These are phyloP conservation scores for Alternaria gaisen DNA, from an alignment of 2,329 filamentous ascomycete species.

Conservation along the genomic window DNA sequence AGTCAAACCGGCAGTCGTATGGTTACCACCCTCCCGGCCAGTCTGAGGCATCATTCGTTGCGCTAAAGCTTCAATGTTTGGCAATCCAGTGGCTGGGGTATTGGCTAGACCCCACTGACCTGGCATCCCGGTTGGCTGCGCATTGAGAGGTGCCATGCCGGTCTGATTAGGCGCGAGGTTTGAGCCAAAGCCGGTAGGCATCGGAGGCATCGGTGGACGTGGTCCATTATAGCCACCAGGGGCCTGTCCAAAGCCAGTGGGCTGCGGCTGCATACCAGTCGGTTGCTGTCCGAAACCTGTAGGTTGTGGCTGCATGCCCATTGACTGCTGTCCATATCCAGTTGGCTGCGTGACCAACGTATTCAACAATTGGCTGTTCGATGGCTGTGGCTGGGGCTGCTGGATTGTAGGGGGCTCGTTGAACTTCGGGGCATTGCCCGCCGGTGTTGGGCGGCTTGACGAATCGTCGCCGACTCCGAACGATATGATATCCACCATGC, in stretches of 20 bases:
- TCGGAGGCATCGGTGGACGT: conserved; percentile 78
- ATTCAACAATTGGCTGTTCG: conserved; percentile 69
- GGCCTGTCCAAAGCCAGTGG: conserved; percentile 67
- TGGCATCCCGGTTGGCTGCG: conserved; percentile 91
- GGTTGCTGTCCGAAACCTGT: conserved; percentile 47
- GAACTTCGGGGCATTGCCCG: conserved; percentile 76
- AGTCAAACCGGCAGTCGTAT: conserved; percentile 84
- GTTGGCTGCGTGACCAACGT: conserved; percentile 64
- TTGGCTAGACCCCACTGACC: conserved; percentile 99
- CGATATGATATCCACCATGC: conserved; percentile 99
- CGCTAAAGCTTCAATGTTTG: conserved; percentile 92
- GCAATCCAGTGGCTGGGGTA: conserved; percentile 84
- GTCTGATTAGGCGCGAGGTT: conserved; percentile 69
- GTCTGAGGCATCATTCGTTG: conserved; percentile 97
- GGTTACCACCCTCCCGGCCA: conserved; percentile 81
- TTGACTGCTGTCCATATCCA: conserved; percentile 69
- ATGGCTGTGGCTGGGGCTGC: conserved; percentile 69
- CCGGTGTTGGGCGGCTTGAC: conserved; percentile 58
- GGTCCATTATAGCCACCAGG: conserved; percentile 84
- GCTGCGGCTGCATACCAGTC: conserved; percentile 45
- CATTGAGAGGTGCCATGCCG: conserved; percentile 74
- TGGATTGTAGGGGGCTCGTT: conserved; percentile 64
- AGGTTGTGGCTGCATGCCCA: conserved; percentile 63
- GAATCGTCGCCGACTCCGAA: conserved; percentile 86
- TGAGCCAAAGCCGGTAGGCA: conserved; percentile 67